Evolutionary conservation across 306 rosid genomes (phyloP).

Genomic region (Quercus cerris): DNA sequence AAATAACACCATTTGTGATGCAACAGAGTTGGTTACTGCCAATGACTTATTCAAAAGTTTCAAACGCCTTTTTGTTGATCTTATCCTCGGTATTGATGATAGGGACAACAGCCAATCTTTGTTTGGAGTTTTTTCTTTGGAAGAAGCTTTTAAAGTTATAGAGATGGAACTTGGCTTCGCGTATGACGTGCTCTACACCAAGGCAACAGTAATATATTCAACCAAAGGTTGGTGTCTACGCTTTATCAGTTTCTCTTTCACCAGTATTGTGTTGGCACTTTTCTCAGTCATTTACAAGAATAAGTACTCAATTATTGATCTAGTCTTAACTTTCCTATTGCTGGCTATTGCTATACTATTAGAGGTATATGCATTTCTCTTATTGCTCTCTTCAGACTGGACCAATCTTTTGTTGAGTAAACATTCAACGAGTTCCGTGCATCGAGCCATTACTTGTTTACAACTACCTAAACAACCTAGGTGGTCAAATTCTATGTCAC

Average conservation of each 20-base stretch:
- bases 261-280: too few relatives aligned
- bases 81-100: background rate
- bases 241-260: background rate
- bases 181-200: background rate
- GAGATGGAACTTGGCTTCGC: background rate
- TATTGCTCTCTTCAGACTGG: background rate
- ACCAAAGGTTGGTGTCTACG: accelerated
- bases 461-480: background rate
- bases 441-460: background rate
- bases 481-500: background rate
- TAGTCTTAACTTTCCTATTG: background rate
- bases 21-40: too few relatives aligned
- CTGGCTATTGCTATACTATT: background rate
- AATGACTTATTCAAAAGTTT: too few relatives aligned
- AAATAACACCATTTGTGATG: accelerated
- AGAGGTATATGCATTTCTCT: background rate
- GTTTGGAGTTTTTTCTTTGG: background rate
- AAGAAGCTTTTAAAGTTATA: background rate
- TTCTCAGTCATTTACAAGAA: background rate
- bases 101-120: background rate
- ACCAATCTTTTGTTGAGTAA: background rate
- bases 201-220: background rate
- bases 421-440: background rate
- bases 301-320: background rate
- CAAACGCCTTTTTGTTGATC: too few relatives aligned